These are phyloP conservation scores for Cyberlindnera mycetangii DNA, from an alignment of 805 yeast genomes.

Conservation along the genomic window DNA sequence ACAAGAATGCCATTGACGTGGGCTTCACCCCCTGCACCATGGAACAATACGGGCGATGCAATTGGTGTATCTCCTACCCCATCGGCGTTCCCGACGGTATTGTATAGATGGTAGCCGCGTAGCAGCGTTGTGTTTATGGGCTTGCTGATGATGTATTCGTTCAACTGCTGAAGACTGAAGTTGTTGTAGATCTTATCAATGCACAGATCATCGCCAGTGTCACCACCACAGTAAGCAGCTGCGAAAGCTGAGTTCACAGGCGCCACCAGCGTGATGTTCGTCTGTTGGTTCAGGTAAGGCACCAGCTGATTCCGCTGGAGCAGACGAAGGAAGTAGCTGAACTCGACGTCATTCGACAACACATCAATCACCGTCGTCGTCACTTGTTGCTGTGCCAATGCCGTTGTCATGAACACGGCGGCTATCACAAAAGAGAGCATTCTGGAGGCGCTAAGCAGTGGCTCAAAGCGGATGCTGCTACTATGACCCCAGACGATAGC, in stretches of 20 bases:
- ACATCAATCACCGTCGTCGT: constrained; percentile 59
- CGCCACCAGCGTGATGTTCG: constrained; percentile 71
- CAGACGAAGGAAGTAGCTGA: constrained; percentile 56
- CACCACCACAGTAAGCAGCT: constrained; percentile 9
- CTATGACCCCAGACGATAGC: too few species aligned
- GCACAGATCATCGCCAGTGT: not conserved
- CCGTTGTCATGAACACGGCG: not conserved
- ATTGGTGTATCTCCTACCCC: constrained; percentile 4
- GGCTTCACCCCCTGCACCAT: constrained; percentile 11
- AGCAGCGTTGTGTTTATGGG: constrained; percentile 13
- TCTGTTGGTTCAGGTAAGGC: constrained; percentile 55
- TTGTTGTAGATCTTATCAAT: constrained; percentile 1
- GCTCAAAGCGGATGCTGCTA: too few species aligned
- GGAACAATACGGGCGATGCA: constrained; percentile 32
- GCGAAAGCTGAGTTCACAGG: constrained; percentile 79
- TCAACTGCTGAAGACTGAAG: constrained; percentile 12
- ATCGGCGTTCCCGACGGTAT: constrained; percentile 16
- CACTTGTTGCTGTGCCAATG: constrained; percentile 9
- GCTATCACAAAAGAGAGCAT: too few species aligned
- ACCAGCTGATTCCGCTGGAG: constrained; percentile 62
- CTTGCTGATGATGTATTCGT: constrained; percentile 15
- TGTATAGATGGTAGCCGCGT: constrained; percentile 14
- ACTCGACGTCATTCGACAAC: constrained; percentile 64
- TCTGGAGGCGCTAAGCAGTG: too few species aligned
- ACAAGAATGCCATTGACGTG: constrained; percentile 45